Evolutionary conservation across 148 eudicot genomes (phyloP), one percentile per base, ranked within the genome.

Genomic region (Amaranthus cruentus): DNA sequence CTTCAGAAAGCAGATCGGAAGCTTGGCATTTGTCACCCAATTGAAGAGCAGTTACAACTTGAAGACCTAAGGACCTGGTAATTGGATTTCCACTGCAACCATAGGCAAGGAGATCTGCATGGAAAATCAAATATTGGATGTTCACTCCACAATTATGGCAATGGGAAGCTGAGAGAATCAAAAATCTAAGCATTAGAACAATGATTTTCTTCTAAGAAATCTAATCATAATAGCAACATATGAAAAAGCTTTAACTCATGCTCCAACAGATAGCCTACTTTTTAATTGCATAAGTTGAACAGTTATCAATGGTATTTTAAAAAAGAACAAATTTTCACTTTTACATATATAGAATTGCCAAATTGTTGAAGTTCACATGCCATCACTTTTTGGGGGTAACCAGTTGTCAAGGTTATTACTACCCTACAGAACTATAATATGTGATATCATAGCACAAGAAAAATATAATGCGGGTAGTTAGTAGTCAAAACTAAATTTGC

Each of bases 11-110:
- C 49, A 95, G 78, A 74, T 58, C 49, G 47, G 91, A 86, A 55
- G 98, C 98, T 76, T 79, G 78, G 65, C 74, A 82, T 79, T 89
- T 86, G 28, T 85, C 84, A 56, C 97, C 97, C 50, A 75, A 74
- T 59, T 77, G 79, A 80, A 95, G 97, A 76, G 97, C 93, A 78
- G 66, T 79, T 67, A 91, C 82, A 73, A 91, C 85, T 84, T 84
- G 84, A 52, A 73, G 66, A 76, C 87, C 83, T 71, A 84, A 57
- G 56, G 85, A 55, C 46, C 75, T 84, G 65, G 74, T 62, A 58
- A 65, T 47, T 48, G 85, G 70, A 63, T 63, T 80, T 68, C 63
- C 65, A 50, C 51, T 77, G 75, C 43, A 47, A 60, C 75, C 74
- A 69, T 77, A 77, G 71, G 54, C 67, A 55, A 67, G 73, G 71